A percentile compares a stretch with the other conserved stretches of the same genome.
These are phyloP conservation scores for Theileria sp. DNA, from an alignment of 169 alveolate genomes.

Conservation along the genomic window DNA sequence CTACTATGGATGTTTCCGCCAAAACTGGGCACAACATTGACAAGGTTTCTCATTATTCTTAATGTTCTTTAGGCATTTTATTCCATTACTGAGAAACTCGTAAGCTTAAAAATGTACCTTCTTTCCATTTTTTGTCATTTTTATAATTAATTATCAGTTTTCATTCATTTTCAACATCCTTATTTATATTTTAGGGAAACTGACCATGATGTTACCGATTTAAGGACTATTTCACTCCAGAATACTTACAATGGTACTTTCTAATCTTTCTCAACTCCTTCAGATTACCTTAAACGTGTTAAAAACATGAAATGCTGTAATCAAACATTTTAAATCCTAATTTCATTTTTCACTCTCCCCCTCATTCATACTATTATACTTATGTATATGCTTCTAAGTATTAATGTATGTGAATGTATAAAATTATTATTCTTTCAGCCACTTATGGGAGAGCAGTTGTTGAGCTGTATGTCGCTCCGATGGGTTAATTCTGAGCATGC, in stretches of 20 bases:
- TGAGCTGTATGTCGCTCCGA: slow-evolving; percentile 88
- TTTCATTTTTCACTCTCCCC: not conserved
- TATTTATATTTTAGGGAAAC: not conserved
- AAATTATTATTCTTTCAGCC: slow-evolving; percentile 75
- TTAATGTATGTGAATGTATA: not conserved
- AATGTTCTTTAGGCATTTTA: slow-evolving; percentile 29
- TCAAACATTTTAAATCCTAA: not conserved
- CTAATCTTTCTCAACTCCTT: not conserved
- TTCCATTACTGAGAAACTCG: slow-evolving; percentile 51
- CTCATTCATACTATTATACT: not conserved
- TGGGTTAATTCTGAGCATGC: slow-evolving; percentile 86
- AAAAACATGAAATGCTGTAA: not conserved
- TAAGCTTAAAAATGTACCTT: slow-evolving; percentile 18
- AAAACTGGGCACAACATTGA: slow-evolving; percentile 61
- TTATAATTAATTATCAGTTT: not conserved
- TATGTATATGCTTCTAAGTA: not conserved
- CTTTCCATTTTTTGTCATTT: not conserved
- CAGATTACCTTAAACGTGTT: slow-evolving; percentile 4
- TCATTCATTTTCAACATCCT: not conserved
- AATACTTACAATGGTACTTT: slow-evolving; percentile 15
- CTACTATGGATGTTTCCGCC: slow-evolving; percentile 60
- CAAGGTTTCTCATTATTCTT: slow-evolving; percentile 7
- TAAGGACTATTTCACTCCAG: slow-evolving; percentile 7
- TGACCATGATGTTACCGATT: not conserved
- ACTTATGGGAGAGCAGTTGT: slow-evolving; percentile 85